These are phyloP conservation scores for Talaromyces sp. DNA, from an alignment of 2,329 filamentous ascomycete genomes.

Conservation along the genomic window DNA sequence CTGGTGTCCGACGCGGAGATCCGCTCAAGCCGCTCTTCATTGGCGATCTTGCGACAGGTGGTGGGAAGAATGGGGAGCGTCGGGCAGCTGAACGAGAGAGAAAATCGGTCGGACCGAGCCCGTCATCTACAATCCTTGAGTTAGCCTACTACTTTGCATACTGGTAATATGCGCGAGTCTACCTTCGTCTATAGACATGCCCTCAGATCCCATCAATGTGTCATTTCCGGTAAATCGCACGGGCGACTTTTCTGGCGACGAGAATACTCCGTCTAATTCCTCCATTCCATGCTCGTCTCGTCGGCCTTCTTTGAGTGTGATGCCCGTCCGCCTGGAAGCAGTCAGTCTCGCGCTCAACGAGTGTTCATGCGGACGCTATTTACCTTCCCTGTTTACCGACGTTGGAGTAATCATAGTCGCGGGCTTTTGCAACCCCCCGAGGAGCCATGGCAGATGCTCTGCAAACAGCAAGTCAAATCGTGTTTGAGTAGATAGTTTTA, in stretches of 20 bases:
- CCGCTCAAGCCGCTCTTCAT: slow-evolving; percentile 44
- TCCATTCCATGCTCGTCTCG: slow-evolving; percentile 93
- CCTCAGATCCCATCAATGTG: slow-evolving; percentile 53
- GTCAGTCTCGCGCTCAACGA: neutral
- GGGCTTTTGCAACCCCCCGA: slow-evolving; percentile 40
- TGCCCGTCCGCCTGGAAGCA: slow-evolving; percentile 74
- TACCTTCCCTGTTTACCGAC: slow-evolving; percentile 49
- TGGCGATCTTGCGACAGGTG: slow-evolving; percentile 44
- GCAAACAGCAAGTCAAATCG: neutral
- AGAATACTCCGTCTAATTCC: slow-evolving; percentile 81
- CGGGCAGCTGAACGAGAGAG: slow-evolving; percentile 34
- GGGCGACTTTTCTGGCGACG: slow-evolving; percentile 70
- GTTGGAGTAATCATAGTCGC: slow-evolving; percentile 49
- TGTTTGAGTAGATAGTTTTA: neutral
- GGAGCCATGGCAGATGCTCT: slow-evolving; percentile 31
- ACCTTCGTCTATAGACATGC: slow-evolving; percentile 65
- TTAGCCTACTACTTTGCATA: neutral
- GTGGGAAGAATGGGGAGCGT: slow-evolving; percentile 36
- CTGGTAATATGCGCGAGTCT: slow-evolving; percentile 26
- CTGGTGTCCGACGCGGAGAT: slow-evolving; percentile 42
- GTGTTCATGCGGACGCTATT: slow-evolving; percentile 15
- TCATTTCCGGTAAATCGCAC: slow-evolving; percentile 37
- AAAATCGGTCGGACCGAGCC: slow-evolving; percentile 42
- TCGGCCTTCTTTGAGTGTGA: slow-evolving; percentile 73
- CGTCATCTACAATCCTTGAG: slow-evolving; percentile 31